phyloP scores from a whole-genome alignment of 768 basidiomycete species.

The Tylopilus subfusipes region DNA sequence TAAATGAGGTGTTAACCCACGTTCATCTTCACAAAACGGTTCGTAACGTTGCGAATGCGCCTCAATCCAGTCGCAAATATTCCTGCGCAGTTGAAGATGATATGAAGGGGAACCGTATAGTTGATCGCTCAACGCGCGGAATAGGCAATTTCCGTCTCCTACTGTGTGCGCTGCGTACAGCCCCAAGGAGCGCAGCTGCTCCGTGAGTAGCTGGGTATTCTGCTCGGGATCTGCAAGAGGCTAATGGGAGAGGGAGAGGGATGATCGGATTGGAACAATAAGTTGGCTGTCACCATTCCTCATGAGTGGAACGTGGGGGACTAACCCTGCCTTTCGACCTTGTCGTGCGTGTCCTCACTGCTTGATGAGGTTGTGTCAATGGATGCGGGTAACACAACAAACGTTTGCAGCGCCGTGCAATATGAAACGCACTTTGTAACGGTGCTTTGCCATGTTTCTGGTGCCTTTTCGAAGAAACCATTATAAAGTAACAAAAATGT shows the following conservation, averaged over 20 bases:
- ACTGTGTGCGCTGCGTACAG: slow-evolving; percentile 84
- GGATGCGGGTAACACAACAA: slow-evolving; percentile 23
- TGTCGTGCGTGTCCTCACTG: slow-evolving; percentile 57
- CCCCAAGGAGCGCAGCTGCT: slow-evolving; percentile 73
- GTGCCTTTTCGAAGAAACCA: slow-evolving; percentile 42
- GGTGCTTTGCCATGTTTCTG: slow-evolving; percentile 35
- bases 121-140: slow-evolving; percentile 87
- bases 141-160: slow-evolving; percentile 93
- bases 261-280: slow-evolving; percentile 17
- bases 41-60: slow-evolving; percentile 68
- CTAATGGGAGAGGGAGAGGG: slow-evolving; percentile 14
- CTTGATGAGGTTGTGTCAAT: slow-evolving; percentile 24
- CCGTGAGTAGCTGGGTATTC: slow-evolving; percentile 62
- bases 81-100: slow-evolving; percentile 64
- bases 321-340: slow-evolving; percentile 58
- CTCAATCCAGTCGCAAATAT: slow-evolving; percentile 83
- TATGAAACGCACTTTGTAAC: slow-evolving; percentile 39
- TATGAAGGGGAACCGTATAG: slow-evolving; percentile 69
- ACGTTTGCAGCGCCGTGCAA: slow-evolving; percentile 24
- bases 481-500: slow-evolving; percentile 32
- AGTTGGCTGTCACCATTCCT: slow-evolving; percentile 15
- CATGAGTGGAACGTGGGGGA: slow-evolving; percentile 25
- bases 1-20: slow-evolving; percentile 71
- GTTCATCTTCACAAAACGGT: slow-evolving; percentile 83
- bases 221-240: slow-evolving; percentile 57